Conservation (phyloP, 2,329 filamentous ascomycete species). For the Aphanocladium album region DNA sequence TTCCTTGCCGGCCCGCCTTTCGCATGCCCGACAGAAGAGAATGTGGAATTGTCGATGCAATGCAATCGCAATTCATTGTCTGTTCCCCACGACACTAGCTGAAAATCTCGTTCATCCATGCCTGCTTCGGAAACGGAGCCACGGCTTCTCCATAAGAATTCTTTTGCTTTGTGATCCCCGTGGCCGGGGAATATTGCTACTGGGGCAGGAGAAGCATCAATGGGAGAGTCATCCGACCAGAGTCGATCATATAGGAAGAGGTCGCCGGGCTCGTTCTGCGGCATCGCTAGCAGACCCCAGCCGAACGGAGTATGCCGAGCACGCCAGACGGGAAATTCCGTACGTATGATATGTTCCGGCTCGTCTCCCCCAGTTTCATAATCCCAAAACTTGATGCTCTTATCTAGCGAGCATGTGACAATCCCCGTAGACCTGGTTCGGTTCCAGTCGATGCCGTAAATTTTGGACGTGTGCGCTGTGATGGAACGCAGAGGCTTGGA, state of each 20-base stretch:
- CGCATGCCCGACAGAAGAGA: constrained; percentile 66
- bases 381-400: constrained; percentile 92
- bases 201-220: constrained; percentile 42
- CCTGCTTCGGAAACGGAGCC: constrained; percentile 61
- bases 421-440: constrained; percentile 66
- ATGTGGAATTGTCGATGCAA: constrained; percentile 58
- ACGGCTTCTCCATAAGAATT: constrained; percentile 83
- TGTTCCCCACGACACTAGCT: constrained; percentile 87
- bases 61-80: constrained; percentile 80
- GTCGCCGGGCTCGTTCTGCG: constrained; percentile 79
- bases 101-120: constrained; percentile 83
- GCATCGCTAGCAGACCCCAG: constrained; percentile 81
- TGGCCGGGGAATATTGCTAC: constrained; percentile 58
- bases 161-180: constrained; percentile 68
- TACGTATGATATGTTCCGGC: constrained; percentile 72
- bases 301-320: constrained; percentile 90
- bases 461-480: constrained; percentile 84
- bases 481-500: constrained; percentile 77
- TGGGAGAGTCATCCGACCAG: constrained; percentile 37
- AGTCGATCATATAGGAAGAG: constrained; percentile 77
- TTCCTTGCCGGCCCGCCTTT: constrained; percentile 62
- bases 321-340: constrained; percentile 84
- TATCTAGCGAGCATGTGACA: constrained; percentile 85
- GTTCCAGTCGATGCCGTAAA: constrained; percentile 95
- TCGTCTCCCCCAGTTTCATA: constrained; percentile 57